Conservation (phyloP, 768 basidiomycete species). For the Phanerochaete sordida region DNA sequence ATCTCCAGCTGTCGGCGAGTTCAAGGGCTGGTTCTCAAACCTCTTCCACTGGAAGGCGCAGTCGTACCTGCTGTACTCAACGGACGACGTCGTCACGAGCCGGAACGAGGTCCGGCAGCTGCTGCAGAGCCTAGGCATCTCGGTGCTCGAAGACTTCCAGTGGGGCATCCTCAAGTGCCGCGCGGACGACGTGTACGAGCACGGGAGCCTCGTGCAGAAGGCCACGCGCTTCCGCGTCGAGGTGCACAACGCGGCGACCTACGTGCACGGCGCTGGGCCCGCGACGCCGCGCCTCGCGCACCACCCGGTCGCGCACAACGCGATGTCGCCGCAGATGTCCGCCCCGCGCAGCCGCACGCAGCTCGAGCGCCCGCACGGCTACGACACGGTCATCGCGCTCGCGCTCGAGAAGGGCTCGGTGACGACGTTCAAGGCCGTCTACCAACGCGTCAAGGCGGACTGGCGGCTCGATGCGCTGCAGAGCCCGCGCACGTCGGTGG, state of each 20-base stretch:
- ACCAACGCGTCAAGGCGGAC: slow-evolving; percentile 65
- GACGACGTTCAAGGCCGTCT: slow-evolving; percentile 78
- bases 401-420: slow-evolving; percentile 90
- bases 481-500: slow-evolving; percentile 17
- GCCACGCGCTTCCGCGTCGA: slow-evolving; percentile 83
- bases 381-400: slow-evolving; percentile 66
- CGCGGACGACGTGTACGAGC: slow-evolving; percentile 46
- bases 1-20: slow-evolving; percentile 77
- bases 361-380: slow-evolving; percentile 28
- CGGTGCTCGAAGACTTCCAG: slow-evolving; percentile 49
- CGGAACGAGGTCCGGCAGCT: slow-evolving; percentile 61
- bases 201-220: slow-evolving; percentile 50
- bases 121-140: slow-evolving; percentile 62
- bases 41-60: slow-evolving; percentile 89
- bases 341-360: slow-evolving; percentile 18
- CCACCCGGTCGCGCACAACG: slow-evolving; percentile 23
- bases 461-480: slow-evolving; percentile 47
- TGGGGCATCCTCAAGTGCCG: slow-evolving; percentile 47
- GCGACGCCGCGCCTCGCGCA: slow-evolving; percentile 23
- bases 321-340: slow-evolving; percentile 23
- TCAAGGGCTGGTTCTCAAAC: slow-evolving; percentile 94
- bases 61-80: slow-evolving; percentile 52
- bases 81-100: slow-evolving; percentile 54
- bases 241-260: slow-evolving; percentile 34
- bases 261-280: slow-evolving; percentile 7